Evolutionary conservation across 306 rosid genomes (phyloP), one percentile per base, ranked within the genome.

Genomic region (Prunus salicina): DNA sequence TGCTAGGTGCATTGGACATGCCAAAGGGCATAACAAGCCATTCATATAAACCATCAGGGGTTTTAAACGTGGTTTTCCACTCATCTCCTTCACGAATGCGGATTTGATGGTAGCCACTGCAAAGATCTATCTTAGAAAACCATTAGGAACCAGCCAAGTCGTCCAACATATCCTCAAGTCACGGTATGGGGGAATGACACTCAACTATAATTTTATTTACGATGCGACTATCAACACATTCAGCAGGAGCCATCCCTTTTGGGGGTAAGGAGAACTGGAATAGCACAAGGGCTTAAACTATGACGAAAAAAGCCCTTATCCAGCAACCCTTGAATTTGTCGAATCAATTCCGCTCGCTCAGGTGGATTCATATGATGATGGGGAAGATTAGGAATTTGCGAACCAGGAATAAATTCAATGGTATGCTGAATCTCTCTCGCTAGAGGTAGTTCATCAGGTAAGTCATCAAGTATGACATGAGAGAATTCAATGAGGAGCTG

Each of bases 21-120:
- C 27, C 77, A 57, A 73, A 73, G 45, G 68, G 45, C 77, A 73
- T 45, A 20, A 58, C 68, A 22, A 58, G 56, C 64, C 77, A 73
- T 5, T 45, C 49, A 73, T 58, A 73, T 8, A 73, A 22, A 12
- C 77, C 67, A 51, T 41, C 16, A 11, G 18, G 16, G 13, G 67
- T 73, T 41, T 73, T 24, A 18, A 73, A 45, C 6, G 12, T 5
- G 8, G 13, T 73, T 25, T 73, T 73, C 68, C 49, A 58, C 5
- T 73, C 45, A 9, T 24, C 68, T 9, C 62, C 22, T 22, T 57
- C 28, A 57, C 30, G 27, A 57, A 57, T n/a, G 8, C 27, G 15
- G 27, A 57, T 57, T 22, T 57, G 63, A 22, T 57, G 34, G 5
- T 30, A 30, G 34, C 34, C 34, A 30, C 5, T 30, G 5, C 5